A percentile compares a stretch with the other conserved stretches of the same genome.
phyloP scores from a whole-genome alignment of 768 basidiomycete species.

The Fomitopsis serialis region DNA sequence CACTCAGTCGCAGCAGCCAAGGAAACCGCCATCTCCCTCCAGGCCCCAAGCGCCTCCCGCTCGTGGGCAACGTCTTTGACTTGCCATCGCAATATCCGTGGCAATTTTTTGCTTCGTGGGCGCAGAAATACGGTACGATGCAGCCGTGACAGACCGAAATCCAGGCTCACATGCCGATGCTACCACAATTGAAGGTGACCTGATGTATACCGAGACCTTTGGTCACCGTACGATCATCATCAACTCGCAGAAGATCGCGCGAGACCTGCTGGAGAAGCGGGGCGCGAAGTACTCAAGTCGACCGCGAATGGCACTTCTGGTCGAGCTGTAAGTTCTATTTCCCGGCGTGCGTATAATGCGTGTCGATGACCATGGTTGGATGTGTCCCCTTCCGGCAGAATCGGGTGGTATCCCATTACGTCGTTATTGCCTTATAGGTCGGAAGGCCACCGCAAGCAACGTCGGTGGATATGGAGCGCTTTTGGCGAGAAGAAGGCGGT shows the following conservation, averaged over 20 bases:
- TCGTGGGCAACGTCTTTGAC: conserved; percentile 18
- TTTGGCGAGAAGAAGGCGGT: background rate
- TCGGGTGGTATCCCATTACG: conserved; percentile 5
- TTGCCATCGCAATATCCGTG: conserved; percentile 12
- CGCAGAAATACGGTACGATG: too few relatives aligned
- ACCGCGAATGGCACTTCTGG: conserved; percentile 10
- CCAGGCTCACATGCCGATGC: too few relatives aligned
- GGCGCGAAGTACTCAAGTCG: conserved; percentile 21
- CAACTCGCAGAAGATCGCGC: conserved; percentile 12
- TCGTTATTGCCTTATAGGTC: background rate
- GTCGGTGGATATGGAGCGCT: background rate
- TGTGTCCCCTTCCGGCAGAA: too few relatives aligned
- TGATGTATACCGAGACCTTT: conserved; percentile 14
- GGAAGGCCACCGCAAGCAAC: background rate
- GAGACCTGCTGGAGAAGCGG: conserved; percentile 23
- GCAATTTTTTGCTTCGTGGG: background rate
- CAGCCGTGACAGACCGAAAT: too few relatives aligned
- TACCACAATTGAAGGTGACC: conserved; percentile 14
- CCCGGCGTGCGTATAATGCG: too few relatives aligned
- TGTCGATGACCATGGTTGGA: background rate
- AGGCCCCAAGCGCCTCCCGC: conserved; percentile 13
- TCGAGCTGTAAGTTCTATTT: conserved; percentile 9
- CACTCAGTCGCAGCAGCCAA: background rate
- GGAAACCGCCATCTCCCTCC: conserved; percentile 8
- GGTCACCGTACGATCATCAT: conserved; percentile 18